These are phyloP conservation scores for Phaeotremella skinneri DNA, from an alignment of 768 basidiomycete genomes.

Conservation along the genomic window DNA sequence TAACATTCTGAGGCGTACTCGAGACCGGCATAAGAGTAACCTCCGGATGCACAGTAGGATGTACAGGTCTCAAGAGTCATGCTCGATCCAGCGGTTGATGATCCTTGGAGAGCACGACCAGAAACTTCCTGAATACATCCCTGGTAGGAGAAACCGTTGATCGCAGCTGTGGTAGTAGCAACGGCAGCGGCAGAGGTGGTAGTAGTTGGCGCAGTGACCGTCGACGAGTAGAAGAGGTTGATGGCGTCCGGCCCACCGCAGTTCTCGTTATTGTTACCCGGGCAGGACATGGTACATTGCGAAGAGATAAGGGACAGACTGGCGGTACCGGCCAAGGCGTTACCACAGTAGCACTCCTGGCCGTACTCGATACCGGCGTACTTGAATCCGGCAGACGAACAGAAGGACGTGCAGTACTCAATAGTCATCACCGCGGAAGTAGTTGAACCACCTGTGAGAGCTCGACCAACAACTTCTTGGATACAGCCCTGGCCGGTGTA, in stretches of 20 bases:
- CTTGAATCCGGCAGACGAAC: conserved; percentile 27
- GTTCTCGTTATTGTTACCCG: conserved; percentile 23
- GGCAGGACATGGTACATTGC: conserved; percentile 37
- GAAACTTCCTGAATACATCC: conserved; percentile 31
- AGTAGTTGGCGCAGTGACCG: background rate
- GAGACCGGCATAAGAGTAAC: conserved; percentile 33
- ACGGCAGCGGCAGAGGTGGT: conserved; percentile 10
- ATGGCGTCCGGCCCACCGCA: conserved; percentile 33
- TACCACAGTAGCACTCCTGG: conserved; percentile 38
- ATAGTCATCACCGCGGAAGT: conserved; percentile 32
- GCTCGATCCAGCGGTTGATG: conserved; percentile 12
- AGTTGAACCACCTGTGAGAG: conserved; percentile 35
- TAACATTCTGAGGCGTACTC: conserved; percentile 45
- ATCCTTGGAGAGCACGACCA: conserved; percentile 33
- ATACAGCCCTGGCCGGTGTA: conserved; percentile 29
- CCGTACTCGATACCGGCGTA: conserved; percentile 38
- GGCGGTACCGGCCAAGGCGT: conserved; percentile 31
- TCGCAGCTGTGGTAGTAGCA: conserved; percentile 13
- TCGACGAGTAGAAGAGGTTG: conserved; percentile 17
- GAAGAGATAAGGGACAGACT: conserved; percentile 20
- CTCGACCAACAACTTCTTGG: conserved; percentile 37
- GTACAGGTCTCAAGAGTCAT: conserved; percentile 34
- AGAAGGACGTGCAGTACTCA: conserved; percentile 29
- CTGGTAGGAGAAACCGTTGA: conserved; percentile 20
- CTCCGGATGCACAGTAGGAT: conserved; percentile 24